These are phyloP conservation scores for Cornus florida DNA, from an alignment of 148 eudicot genomes.

Conservation along the genomic window DNA sequence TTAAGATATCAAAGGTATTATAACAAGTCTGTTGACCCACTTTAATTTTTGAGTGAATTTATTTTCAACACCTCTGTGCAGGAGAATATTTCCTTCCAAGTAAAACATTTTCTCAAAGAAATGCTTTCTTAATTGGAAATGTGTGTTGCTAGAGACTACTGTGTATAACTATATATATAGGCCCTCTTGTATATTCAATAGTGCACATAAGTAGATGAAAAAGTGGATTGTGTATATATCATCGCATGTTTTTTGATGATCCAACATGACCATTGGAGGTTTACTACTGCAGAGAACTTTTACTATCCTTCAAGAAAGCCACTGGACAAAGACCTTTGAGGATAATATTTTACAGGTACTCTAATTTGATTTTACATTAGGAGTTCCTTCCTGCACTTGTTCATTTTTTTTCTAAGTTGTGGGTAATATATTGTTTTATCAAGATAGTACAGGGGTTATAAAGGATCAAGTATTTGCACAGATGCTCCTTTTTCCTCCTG, in stretches of 20 bases:
- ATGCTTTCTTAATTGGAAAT: neutral
- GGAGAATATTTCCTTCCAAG: neutral
- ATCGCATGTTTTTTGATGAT: neutral
- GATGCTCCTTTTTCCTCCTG: neutral
- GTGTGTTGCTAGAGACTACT: neutral
- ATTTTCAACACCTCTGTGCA: neutral
- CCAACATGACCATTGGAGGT: slow-evolving; percentile 1
- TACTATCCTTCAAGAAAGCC: slow-evolving; percentile 72
- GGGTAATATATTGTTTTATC: neutral
- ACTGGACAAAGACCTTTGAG: slow-evolving; percentile 73
- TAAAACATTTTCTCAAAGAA: neutral
- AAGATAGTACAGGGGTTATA: neutral
- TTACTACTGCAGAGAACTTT: slow-evolving; percentile 59
- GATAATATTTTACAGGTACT: slow-evolving; percentile 89
- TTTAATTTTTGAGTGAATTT: neutral
- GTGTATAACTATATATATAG: neutral
- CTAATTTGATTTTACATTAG: neutral
- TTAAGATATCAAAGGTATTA: neutral
- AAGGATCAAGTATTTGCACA: neutral
- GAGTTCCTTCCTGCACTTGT: neutral
- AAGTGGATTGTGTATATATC: neutral
- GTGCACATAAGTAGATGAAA: neutral
- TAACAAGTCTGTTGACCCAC: neutral
- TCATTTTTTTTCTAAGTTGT: neutral
- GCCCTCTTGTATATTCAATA: neutral